Base-by-base conservation (phyloP, 345 rosid genomes). In the Pistacia atlantica region DNA sequence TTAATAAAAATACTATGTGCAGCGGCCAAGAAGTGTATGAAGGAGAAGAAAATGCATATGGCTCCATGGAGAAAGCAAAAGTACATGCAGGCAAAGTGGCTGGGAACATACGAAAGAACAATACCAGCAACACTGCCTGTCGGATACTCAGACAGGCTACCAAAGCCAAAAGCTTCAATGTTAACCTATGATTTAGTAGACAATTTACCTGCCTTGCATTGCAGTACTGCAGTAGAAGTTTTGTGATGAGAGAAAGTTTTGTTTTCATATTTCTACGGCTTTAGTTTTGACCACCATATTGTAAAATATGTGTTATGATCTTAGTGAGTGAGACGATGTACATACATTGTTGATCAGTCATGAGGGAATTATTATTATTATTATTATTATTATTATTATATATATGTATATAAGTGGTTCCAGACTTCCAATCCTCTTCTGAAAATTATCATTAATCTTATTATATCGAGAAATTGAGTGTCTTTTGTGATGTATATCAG, bases 21-120 rank as follows among this genome's bases (percentile, higher is more conserved):
- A 0, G 93, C 99, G 0, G 92, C 87, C 3, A 93, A 95, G 67
- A 86, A 71, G 62, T 90, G 92, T 76, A 85, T 90, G 94, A 91
- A 89, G 79, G 97, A 95, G 83, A 89, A 86, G 83, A 88, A 90
- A 73, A 93, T 93, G 89, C 96, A 95, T 76, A 67, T 95, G 83
- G 97, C 87, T 55, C 99, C 99, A 11, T 93, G 97, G 97, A 90
- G 98, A 77, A 95, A 88, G 85, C 88, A 89, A 60, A 90, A 87
- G 82, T 95, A 91, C 80, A 87, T 95, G 97, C 93, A 91, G 70
- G 94, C 95, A 3, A 95, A 95, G 81, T 93, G 98, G 99, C 67
- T 92, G 0, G 93, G 98, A 13, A 79, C 84, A 3, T 84, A 87
- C 54, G 87, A 89, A 45, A 83, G 76, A 61, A 61, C 61, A 25